Percentiles rank a stretch among this genome's conserved stretches.
Evolutionary conservation across 257 asterid genomes (phyloP).

Genomic region (Solanum corneliomulleri): DNA sequence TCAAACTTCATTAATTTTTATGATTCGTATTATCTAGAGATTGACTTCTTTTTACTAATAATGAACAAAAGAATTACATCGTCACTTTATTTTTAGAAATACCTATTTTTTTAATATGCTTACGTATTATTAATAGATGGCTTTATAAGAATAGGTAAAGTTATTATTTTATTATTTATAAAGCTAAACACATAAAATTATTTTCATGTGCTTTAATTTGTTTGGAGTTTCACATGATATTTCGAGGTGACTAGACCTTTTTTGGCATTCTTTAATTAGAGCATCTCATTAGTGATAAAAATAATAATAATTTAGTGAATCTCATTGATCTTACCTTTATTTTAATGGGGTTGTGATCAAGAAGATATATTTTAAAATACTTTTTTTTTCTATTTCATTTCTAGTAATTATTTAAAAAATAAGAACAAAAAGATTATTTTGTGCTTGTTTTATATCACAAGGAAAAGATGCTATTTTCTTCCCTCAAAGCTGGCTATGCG

Average conservation of each 20-base stretch:
- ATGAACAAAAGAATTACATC: too few species aligned
- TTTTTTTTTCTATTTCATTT: not conserved
- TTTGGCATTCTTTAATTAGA: not conserved
- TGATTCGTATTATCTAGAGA: too few species aligned
- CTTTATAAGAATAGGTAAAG: not conserved
- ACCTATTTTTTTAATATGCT: too few species aligned
- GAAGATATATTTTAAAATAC: not conserved
- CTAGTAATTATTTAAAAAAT: not conserved
- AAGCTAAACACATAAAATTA: not conserved
- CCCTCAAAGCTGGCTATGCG: not conserved
- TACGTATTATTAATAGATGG: too few species aligned
- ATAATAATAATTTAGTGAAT: not conserved
- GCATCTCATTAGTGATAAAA: not conserved
- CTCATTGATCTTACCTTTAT: not conserved
- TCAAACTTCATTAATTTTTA: too few species aligned
- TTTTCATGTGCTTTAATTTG: not conserved
- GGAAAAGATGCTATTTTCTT: not conserved
- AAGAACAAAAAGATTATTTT: not conserved
- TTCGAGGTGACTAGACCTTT: not conserved
- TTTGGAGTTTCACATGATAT: not conserved
- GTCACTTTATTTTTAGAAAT: too few species aligned
- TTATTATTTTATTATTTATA: too few species aligned
- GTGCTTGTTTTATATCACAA: too few species aligned
- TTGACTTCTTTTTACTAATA: too few species aligned
- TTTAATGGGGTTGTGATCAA: not conserved